A percentile compares a stretch with the other conserved stretches of the same genome.
Conservation (phyloP, 305 asterid genomes). For the Salvia sclarea region DNA sequence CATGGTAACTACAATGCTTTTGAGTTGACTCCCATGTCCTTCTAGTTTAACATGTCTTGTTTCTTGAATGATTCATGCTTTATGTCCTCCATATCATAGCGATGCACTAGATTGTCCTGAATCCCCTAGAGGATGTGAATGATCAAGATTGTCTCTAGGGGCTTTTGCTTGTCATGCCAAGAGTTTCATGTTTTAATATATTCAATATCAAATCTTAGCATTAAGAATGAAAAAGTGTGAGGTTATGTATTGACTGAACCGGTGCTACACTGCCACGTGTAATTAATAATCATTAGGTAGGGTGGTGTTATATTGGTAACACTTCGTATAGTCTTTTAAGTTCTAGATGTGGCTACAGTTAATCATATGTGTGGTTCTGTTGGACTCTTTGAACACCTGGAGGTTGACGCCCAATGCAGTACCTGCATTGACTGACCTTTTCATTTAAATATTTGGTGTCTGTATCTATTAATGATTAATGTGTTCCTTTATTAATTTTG, state of each 20-base stretch:
- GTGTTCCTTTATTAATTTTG: not conserved
- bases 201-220: not conserved
- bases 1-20: constrained; percentile 52
- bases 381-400: constrained; percentile 5
- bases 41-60: constrained; percentile 4
- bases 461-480: not conserved
- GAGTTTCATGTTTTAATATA: constrained; percentile 3
- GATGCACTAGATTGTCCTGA: not conserved
- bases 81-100: constrained; percentile 1
- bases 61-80: constrained; percentile 4
- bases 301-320: constrained; percentile 3
- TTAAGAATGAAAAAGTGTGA: not conserved
- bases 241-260: constrained; percentile 5
- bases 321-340: constrained; percentile 15
- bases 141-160: constrained; percentile 4
- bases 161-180: constrained; percentile 8
- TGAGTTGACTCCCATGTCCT: constrained; percentile 7
- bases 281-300: not conserved
- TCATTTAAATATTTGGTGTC: not conserved
- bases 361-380: constrained; percentile 14
- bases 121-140: constrained; percentile 7
- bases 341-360: constrained; percentile 17
- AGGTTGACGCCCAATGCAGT: constrained; percentile 7
- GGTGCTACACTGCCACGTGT: constrained; percentile 20
- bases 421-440: constrained; percentile 4